Percentiles rank a stretch among this genome's conserved stretches.
Conservation (phyloP, 176 grass and related monocot species). For the Ensete ventricosum region DNA sequence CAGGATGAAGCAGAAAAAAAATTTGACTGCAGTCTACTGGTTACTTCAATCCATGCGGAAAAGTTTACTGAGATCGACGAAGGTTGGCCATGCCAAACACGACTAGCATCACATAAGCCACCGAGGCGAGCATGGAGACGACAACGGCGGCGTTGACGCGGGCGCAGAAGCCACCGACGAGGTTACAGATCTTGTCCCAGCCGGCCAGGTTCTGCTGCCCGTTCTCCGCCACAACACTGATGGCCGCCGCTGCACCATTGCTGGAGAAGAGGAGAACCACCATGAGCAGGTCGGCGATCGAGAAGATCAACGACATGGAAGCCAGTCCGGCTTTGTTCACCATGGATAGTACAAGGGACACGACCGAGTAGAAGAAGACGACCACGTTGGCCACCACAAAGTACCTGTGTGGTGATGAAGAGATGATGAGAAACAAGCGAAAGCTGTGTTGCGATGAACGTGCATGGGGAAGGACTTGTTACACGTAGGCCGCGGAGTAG, state of each 20-base stretch:
- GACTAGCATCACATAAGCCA: constrained; percentile 1
- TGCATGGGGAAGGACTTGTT: not conserved
- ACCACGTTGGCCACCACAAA: constrained; percentile 1
- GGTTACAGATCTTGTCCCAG: constrained; percentile 7
- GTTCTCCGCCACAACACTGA: not conserved
- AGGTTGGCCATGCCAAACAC: not conserved
- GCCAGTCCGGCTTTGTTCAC: not conserved
- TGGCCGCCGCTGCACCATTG: constrained; percentile 6
- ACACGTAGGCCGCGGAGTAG: constrained; percentile 13
- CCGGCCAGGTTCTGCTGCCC: not conserved
- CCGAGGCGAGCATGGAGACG: constrained; percentile 7
- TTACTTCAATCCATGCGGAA: too few relatives aligned
- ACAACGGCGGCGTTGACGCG: constrained; percentile 13
- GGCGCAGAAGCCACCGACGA: not conserved
- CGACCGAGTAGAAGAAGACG: not conserved
- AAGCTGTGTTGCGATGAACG: too few relatives aligned
- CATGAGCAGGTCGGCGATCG: constrained; percentile 12
- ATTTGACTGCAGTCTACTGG: too few relatives aligned
- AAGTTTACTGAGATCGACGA: too few relatives aligned
- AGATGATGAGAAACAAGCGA: too few relatives aligned
- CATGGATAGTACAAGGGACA: constrained; percentile 7
- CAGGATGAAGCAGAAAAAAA: too few relatives aligned
- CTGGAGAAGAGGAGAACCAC: constrained; percentile 16
- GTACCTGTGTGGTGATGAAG: not conserved
- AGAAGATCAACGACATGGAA: not conserved